phyloP scores from a whole-genome alignment of 306 rosid genomes.

The Rubus parviflorus region DNA sequence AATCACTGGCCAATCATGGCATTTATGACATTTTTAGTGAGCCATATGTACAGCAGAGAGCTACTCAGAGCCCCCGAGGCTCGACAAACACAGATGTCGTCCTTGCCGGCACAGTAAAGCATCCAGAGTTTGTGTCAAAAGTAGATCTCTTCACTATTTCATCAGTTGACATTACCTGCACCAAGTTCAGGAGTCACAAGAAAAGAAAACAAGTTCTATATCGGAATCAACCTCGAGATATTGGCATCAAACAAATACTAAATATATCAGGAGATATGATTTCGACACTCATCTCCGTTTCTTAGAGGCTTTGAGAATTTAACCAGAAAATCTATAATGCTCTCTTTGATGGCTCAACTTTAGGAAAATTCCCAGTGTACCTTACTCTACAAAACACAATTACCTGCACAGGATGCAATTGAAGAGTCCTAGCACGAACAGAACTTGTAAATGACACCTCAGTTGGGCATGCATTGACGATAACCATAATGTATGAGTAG shows the following conservation, averaged over 20 bases:
- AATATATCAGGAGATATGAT: not conserved
- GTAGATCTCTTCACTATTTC: conserved; percentile 61
- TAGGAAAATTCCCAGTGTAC: not conserved
- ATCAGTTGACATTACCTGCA: conserved; percentile 62
- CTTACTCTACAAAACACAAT: not conserved
- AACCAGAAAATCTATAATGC: not conserved
- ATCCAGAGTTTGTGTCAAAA: conserved; percentile 58
- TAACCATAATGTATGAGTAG: conserved; percentile 65
- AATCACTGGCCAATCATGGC: not conserved
- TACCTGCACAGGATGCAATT: conserved; percentile 88
- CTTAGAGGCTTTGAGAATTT: not conserved
- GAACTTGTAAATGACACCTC: conserved; percentile 61
- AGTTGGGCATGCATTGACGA: conserved; percentile 75
- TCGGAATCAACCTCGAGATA: not conserved
- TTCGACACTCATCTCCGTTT: not conserved
- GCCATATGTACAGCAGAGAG: not conserved
- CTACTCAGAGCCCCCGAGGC: conserved; percentile 46
- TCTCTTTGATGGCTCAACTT: not conserved
- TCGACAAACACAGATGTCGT: conserved; percentile 81
- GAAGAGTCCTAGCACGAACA: conserved; percentile 54
- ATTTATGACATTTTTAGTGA: not conserved
- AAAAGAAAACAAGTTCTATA: not conserved
- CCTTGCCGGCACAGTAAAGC: conserved; percentile 63
- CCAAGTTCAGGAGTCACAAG: conserved; percentile 14
- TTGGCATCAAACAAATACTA: not conserved